Percentiles rank a stretch among this genome's conserved stretches.
phyloP scores from a whole-genome alignment of 2,329 filamentous ascomycete genomes.

The Biscogniauxia marginata region DNA sequence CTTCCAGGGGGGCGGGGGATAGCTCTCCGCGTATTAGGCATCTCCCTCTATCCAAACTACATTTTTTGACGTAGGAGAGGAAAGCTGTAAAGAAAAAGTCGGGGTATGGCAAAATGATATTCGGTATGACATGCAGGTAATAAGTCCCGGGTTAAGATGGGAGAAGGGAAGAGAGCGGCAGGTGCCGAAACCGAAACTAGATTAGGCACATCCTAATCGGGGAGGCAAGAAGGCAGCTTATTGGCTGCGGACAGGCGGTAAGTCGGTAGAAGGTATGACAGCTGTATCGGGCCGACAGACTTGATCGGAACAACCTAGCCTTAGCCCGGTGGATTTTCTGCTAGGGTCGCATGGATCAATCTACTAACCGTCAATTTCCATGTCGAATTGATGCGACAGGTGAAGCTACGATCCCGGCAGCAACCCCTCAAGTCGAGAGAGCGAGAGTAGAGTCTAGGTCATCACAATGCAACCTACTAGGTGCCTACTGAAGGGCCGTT shows the following conservation, averaged over 20 bases:
- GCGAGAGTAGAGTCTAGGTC: constrained; percentile 1
- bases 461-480: constrained; percentile 37
- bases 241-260: too few species aligned
- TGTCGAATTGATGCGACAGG: constrained; percentile 15
- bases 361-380: too few species aligned
- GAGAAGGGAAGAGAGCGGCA: background rate
- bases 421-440: constrained; percentile 2
- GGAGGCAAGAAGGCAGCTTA: background rate
- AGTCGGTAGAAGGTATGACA: background rate
- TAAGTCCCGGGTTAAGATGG: background rate
- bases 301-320: background rate
- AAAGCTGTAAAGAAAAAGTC: background rate
- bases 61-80: background rate
- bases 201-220: background rate
- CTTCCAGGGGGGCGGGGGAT: constrained; percentile 25
- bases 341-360: background rate
- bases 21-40: constrained; percentile 18
- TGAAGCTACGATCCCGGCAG: background rate
- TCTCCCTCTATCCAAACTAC: background rate
- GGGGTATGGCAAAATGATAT: background rate
- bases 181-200: background rate
- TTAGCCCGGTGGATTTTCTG: background rate
- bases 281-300: background rate
- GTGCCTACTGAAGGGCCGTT: constrained; percentile 35
- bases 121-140: background rate